Evolutionary conservation across 2,329 filamentous ascomycete species (phyloP), one percentile per base, ranked within the genome.

Genomic region (Fusarium citri): DNA sequence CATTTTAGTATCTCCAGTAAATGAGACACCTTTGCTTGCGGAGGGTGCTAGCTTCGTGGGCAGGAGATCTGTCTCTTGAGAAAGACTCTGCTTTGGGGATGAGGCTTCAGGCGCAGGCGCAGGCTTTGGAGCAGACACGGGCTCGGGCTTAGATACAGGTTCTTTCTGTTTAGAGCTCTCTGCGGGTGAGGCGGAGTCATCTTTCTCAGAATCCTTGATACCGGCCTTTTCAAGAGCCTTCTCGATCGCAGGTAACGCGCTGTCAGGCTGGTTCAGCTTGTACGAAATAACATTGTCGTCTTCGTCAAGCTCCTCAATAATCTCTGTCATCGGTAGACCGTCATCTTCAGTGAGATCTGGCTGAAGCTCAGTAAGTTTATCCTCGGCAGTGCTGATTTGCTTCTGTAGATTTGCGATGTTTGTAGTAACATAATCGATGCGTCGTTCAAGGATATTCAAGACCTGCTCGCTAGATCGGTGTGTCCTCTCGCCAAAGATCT

Each of bases 301-400:
- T 11, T 98, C 94, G 76, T 98, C 96, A 25, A 98, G 84, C 81
- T 97, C 89, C 80, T 99, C 96, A 57, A 94, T 85, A 70, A 99
- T 98, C 74, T 98, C 96, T 31, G 92, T 94, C 62, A 98, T 87
- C 1, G 94, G 92, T 54, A 94, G 83, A 2, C 89, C 90, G 15
- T 90, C 89, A 64, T 92, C 91, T 64, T 92, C 89, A 55, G 83
- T 84, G 46, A 86, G 83, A 56, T 90, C 88, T 1, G 90, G 87
- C 25, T 89, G 85, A 59, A 85, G 87, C 12, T 88, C 88, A 18
- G 89, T 88, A 50, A 95, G 82, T 74, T 91, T 91, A 66, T 90
- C 86, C 78, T 97, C 90, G 9, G 89, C 89, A 2, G 84, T 80
- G 63, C 89, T 86, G 22, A 97, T 83, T 74, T 94, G 90, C 76